These are phyloP conservation scores for Candida nemodendra DNA, from an alignment of 805 yeast genomes.

Conservation along the genomic window DNA sequence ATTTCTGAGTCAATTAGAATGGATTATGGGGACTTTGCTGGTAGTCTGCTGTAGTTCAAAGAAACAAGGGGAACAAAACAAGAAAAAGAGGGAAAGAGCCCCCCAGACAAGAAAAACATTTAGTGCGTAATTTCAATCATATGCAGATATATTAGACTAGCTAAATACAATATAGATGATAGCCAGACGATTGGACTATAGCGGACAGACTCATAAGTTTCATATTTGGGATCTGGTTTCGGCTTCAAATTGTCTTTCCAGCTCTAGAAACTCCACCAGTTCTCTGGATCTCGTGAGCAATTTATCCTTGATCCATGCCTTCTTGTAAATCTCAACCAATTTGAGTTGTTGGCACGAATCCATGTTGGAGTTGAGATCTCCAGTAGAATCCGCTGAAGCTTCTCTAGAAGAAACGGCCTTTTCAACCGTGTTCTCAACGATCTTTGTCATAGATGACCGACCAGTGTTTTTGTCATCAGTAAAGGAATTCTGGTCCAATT, in stretches of 20 bases:
- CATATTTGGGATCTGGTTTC: constrained; percentile 2
- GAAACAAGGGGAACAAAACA: too few relatives aligned
- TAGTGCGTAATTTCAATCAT: too few relatives aligned
- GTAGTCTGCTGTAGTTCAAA: too few relatives aligned
- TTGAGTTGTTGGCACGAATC: neutral
- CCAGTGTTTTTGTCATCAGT: neutral
- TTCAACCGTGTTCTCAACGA: neutral
- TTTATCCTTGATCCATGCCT: constrained; percentile 20
- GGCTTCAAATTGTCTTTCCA: constrained; percentile 19
- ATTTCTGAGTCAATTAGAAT: too few relatives aligned
- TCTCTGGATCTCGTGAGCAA: constrained; percentile 11
- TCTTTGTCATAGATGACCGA: neutral
- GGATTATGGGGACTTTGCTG: too few relatives aligned
- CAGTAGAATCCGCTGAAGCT: neutral
- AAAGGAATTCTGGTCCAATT: constrained; percentile 10
- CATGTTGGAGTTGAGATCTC: neutral
- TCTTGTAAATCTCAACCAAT: constrained; percentile 10
- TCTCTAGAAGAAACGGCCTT: neutral
- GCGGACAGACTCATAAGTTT: too few relatives aligned
- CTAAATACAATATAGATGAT: too few relatives aligned
- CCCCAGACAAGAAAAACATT: too few relatives aligned
- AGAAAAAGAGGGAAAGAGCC: too few relatives aligned
- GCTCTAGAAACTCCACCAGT: constrained; percentile 22
- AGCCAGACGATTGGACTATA: too few relatives aligned
- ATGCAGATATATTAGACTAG: too few relatives aligned